Base-by-base conservation (phyloP, 345 rosid genomes). In the Passiflora organensis region DNA sequence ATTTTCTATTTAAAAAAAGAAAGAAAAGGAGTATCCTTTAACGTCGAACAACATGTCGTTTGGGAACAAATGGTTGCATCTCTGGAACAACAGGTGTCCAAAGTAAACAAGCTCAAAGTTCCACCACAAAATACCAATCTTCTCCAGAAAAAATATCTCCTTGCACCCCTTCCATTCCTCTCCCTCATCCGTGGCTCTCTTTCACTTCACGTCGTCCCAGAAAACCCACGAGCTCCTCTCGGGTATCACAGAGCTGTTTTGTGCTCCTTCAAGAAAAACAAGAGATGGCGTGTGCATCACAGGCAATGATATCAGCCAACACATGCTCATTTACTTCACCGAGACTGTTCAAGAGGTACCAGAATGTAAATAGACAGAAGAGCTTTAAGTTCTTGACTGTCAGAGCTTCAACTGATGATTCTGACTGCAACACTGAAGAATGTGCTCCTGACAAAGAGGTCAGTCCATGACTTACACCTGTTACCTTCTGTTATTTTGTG, bases 371-470 rank as follows among this genome's bases (percentile, higher is more conserved):
- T 39, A 65, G 62, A 60, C 59, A 38, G 39, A 28, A 28, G 34
- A 43, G 41, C 39, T 32, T 57, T 48, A 63, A 44, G 61, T n/a
- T 60, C 53, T 48, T 78, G 53, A 60, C 80, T 16, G 68, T 82
- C 43, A 72, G 85, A 64, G 89, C 86, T 56, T 70, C 93, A 55
- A 22, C 87, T 11, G 87, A 75, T 49, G 89, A 80, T 13, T 1
- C 86, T 21, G 95, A 91, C 57, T 91, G 99, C 58, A 91, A 91
- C 45, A 74, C 48, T 8, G 96, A 85, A 67, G 96, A 88, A 64
- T 88, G 99, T 72, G 99, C 96, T 50, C 99, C 99, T 6, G 96
- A 88, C 9, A 91, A 88, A 55, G 99, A 91, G 99, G 99, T 87
- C 19, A 14, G 24, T 17, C 16, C 6, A 14, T 42, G 0, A 17